phyloP scores from a whole-genome alignment of 306 rosid genomes.

The Cucurbita pepo region DNA sequence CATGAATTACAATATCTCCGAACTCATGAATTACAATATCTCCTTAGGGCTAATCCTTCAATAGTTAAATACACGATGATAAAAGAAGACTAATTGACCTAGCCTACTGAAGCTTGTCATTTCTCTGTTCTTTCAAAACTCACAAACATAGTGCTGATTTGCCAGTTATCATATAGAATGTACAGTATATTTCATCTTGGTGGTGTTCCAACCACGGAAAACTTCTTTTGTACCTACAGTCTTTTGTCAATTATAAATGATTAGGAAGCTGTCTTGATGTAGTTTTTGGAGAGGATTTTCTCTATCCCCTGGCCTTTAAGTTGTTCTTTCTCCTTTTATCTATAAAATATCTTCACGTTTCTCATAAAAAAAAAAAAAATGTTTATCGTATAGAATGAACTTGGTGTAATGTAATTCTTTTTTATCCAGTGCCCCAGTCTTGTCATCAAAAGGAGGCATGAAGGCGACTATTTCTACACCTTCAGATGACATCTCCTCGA shows the following conservation, averaged over 20 bases:
- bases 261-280: neutral
- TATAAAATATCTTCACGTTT: neutral
- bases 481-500: conserved; percentile 48
- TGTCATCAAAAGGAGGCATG: conserved; percentile 76
- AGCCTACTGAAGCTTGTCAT: neutral
- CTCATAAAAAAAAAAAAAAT: neutral
- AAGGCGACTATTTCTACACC: conserved; percentile 46
- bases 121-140: neutral
- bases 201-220: neutral
- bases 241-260: neutral
- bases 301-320: neutral
- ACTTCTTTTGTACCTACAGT: neutral
- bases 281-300: neutral
- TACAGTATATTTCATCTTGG: neutral
- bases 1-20: too few relatives aligned
- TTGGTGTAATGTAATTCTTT: conserved; percentile 1
- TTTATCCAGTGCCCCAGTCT: conserved; percentile 73
- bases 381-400: neutral
- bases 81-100: neutral
- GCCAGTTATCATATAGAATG: neutral
- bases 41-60: too few relatives aligned
- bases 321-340: neutral
- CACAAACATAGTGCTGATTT: neutral
- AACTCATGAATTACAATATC: too few relatives aligned
- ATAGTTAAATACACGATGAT: neutral